Conservation (phyloP, 1,284 basidiomycete genomes). For the Testicularia cyperi region DNA sequence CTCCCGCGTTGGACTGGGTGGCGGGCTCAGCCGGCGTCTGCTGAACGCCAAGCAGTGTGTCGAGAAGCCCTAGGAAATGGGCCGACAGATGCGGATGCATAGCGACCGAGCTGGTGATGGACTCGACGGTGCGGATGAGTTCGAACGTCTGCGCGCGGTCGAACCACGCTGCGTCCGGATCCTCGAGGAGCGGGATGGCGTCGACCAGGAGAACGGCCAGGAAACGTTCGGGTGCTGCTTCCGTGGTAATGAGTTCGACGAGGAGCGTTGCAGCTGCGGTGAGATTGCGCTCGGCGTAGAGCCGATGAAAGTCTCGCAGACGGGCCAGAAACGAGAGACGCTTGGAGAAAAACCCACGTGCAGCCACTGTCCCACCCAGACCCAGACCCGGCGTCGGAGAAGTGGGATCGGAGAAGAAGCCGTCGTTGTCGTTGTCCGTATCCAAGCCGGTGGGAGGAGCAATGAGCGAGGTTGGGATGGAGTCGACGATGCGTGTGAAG, state of each 20-base stretch:
- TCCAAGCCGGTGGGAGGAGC: slow-evolving; percentile 17
- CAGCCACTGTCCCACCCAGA: too few species aligned
- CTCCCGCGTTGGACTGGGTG: slow-evolving; percentile 1
- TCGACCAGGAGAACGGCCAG: slow-evolving; percentile 54
- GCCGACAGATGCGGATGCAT: slow-evolving; percentile 37
- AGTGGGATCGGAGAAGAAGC: too few species aligned
- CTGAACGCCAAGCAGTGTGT: slow-evolving; percentile 28
- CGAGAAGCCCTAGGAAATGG: slow-evolving; percentile 46
- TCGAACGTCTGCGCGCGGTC: slow-evolving; percentile 48
- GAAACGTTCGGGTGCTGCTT: slow-evolving; percentile 52
- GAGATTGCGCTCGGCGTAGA: slow-evolving; percentile 38
- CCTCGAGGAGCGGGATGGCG: slow-evolving; percentile 48
- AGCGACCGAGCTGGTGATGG: slow-evolving; percentile 33
- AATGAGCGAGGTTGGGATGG: slow-evolving; percentile 48
- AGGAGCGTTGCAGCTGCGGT: slow-evolving; percentile 44
- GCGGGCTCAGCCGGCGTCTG: neutral
- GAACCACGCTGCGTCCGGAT: slow-evolving; percentile 40
- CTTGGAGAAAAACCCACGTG: slow-evolving; percentile 36
- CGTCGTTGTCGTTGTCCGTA: slow-evolving; percentile 4
- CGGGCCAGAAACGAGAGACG: slow-evolving; percentile 53
- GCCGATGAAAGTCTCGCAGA: slow-evolving; percentile 54
- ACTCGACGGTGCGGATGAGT: slow-evolving; percentile 51
- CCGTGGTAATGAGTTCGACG: slow-evolving; percentile 50
- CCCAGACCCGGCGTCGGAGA: too few species aligned
- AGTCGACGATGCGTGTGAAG: slow-evolving; percentile 50